These are phyloP conservation scores for Isabelozyma heimii DNA, from an alignment of 805 yeast species.

Conservation along the genomic window DNA sequence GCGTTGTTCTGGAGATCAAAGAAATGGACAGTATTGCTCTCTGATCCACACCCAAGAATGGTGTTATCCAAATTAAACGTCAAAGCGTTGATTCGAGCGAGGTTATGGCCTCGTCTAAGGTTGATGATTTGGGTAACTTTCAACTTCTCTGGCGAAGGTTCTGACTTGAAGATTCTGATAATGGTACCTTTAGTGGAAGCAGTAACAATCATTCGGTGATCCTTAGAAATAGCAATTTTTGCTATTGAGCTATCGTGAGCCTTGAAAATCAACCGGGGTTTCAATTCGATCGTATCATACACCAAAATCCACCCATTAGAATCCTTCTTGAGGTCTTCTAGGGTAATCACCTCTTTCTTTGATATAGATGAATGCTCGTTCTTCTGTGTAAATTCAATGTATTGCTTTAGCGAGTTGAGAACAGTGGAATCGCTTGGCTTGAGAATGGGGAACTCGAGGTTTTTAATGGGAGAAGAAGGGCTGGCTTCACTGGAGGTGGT, in stretches of 20 bases:
- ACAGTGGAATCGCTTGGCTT: conserved; percentile 19
- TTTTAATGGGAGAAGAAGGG: not conserved
- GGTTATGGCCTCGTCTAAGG: conserved; percentile 41
- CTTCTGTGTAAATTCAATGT: conserved; percentile 25
- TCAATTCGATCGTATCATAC: conserved; percentile 35
- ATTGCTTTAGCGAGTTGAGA: conserved; percentile 12
- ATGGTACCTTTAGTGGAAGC: conserved; percentile 45
- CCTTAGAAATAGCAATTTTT: conserved; percentile 25
- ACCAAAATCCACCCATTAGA: conserved; percentile 38
- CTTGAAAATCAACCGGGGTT: conserved; percentile 31
- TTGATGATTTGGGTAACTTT: conserved; percentile 26
- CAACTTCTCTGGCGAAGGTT: conserved; percentile 9
- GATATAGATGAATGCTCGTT: conserved; percentile 8
- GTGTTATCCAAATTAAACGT: conserved; percentile 31
- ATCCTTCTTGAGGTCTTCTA: conserved; percentile 24
- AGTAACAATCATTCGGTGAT: conserved; percentile 31
- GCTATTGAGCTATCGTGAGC: conserved; percentile 39
- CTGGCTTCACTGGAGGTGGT: conserved; percentile 6
- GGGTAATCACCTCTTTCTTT: conserved; percentile 15
- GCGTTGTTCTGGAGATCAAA: conserved; percentile 19
- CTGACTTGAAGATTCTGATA: conserved; percentile 30
- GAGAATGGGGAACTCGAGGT: conserved; percentile 9
- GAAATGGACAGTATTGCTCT: conserved; percentile 40
- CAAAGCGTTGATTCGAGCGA: conserved; percentile 30
- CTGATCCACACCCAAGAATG: conserved; percentile 39